Evolutionary conservation across 352 stramenopile genomes (phyloP), one percentile per base, ranked within the genome.

Genomic region (Pythium aquatile): DNA sequence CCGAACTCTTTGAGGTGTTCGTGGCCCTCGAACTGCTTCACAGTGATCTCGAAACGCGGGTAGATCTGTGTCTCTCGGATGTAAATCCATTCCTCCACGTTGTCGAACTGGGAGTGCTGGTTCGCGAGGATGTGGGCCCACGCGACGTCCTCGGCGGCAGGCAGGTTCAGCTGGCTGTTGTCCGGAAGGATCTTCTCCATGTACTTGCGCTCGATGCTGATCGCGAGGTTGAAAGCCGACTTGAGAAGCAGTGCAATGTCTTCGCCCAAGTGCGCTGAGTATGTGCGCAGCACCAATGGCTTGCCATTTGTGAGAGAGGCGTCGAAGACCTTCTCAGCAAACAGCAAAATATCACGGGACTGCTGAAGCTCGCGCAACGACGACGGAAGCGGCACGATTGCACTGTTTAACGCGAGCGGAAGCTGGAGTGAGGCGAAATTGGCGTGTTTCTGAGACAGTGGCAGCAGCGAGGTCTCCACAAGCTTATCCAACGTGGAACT

Each of bases 191-290:
- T 77, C 26, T 66, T 76, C 46, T 95, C 79, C 52, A 80, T 74
- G 69, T 91, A 95, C 70, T 91, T 91, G 69, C 85, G 80, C 66
- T 95, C 86, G 28, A 95, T 74, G 24, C 81, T 88, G 54, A 95
- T 83, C 6, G 78, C 81, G 24, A 95, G 69, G 60, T 90, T 90
- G 66, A 95, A 95, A 10, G 84, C 79, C n/a, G 83, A 82, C 70
- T 92, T 90, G 17, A 95, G 73, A 42, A 85, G 65, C 66, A 83
- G 40, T 26, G 84, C 86, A 24, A 95, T 61, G 33, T 95, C 86
- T 26, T 90, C 83, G 14, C 84, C 86, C 20, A 61, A 58, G 35
- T 82, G 51, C 5, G 61, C 58, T 8, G 47, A 40, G 58, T 85
- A 79, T 30, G 71, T 87, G 51, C 77, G 79, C 6, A 92, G 53